Evolutionary conservation across 345 rosid genomes (phyloP).

Genomic region (Xanthoceras sorbifolium): DNA sequence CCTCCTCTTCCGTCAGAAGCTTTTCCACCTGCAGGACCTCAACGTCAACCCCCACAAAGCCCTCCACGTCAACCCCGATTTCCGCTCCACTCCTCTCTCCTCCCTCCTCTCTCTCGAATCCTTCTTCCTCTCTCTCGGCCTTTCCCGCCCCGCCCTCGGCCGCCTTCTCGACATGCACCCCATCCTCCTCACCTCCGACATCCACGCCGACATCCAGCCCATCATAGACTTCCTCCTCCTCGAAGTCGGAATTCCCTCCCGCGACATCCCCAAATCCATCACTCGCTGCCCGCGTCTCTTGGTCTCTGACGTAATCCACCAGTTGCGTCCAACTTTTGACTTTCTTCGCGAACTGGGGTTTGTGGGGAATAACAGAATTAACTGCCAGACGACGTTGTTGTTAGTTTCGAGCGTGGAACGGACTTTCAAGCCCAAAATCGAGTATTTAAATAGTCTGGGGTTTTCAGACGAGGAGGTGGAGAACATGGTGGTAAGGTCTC

Average conservation of each 20-base stretch:
- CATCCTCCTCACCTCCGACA: constrained; percentile 64
- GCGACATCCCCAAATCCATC: constrained; percentile 55
- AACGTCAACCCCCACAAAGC: constrained; percentile 69
- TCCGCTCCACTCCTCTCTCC: constrained; percentile 80
- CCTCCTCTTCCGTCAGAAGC: constrained; percentile 69
- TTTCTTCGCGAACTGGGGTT: constrained; percentile 66
- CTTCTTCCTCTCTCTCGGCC: constrained; percentile 64
- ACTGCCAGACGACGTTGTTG: constrained; percentile 55
- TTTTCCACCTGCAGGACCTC: constrained; percentile 65
- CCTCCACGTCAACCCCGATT: constrained; percentile 62
- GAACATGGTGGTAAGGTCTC: constrained; percentile 74
- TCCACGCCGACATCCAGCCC: constrained; percentile 50
- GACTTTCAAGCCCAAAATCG: constrained; percentile 61
- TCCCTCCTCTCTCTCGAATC: constrained; percentile 59
- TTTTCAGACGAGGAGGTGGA: constrained; percentile 54
- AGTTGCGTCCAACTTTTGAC: constrained; percentile 57
- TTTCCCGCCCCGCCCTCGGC: constrained; percentile 60
- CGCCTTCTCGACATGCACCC: constrained; percentile 87
- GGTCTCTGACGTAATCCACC: constrained; percentile 47
- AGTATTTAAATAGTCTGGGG: constrained; percentile 51
- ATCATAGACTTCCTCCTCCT: constrained; percentile 60
- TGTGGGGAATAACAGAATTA: constrained; percentile 39
- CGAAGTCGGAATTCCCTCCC: constrained; percentile 53
- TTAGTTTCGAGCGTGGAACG: constrained; percentile 64
- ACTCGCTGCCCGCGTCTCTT: constrained; percentile 70